A percentile compares a stretch with the other conserved stretches of the same genome.
Conservation (phyloP, 306 rosid genomes). For the Dryas octopetala region DNA sequence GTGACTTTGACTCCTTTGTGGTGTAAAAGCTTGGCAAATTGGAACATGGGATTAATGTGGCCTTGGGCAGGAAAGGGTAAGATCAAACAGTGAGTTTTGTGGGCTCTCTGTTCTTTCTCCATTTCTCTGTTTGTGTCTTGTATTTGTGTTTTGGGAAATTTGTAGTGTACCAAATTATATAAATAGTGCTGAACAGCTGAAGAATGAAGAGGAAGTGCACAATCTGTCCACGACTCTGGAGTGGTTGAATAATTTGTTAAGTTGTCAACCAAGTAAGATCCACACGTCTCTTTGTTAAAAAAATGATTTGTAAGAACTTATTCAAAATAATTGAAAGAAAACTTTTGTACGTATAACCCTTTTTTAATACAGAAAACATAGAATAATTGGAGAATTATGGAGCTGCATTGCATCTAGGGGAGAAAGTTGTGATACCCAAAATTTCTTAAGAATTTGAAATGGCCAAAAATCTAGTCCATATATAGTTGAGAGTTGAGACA, state of each 20-base stretch:
- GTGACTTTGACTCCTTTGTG: conserved; percentile 38
- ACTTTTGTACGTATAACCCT: not conserved
- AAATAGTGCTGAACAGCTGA: not conserved
- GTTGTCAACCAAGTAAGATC: not conserved
- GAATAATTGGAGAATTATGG: too few relatives aligned
- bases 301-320: not conserved
- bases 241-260: too few relatives aligned
- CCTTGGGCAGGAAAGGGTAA: conserved; percentile 45
- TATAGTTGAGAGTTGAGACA: too few relatives aligned
- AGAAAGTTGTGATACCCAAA: too few relatives aligned
- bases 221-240: not conserved
- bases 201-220: conserved; percentile 3
- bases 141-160: not conserved
- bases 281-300: not conserved
- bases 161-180: not conserved
- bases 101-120: conserved; percentile 17
- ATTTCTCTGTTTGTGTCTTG: not conserved
- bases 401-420: too few relatives aligned
- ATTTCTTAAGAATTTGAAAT: too few relatives aligned
- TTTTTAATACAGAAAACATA: too few relatives aligned
- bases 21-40: conserved; percentile 42
- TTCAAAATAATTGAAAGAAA: not conserved
- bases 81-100: conserved; percentile 34
- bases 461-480: too few relatives aligned
- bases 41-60: conserved; percentile 44